Base-by-base conservation (phyloP, 106 monocot genomes). In the Platanthera guangdongensis region DNA sequence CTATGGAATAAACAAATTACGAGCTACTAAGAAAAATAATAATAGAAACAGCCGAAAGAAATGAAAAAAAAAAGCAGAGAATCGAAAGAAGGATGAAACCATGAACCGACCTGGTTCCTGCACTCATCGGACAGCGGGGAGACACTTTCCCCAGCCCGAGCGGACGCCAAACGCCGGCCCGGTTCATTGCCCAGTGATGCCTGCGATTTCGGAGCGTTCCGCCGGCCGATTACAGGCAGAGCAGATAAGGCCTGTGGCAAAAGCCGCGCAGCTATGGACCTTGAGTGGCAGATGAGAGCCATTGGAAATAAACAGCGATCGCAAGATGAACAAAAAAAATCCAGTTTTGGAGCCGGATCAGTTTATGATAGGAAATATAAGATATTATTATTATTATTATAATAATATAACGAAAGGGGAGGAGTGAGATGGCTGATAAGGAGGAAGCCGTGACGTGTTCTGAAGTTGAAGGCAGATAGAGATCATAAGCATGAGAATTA, bases 61-160 rank as follows among this genome's bases (percentile, higher is more conserved):
- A 71, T 15, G 18, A 6, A 4, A 16, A 70, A 16, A 70, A 16
- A 15, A 15, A 45, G 6, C 6, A 70, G 47, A 47, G 1, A 47
- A 45, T 47, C 7, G 13, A 70, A 70, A 16, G 15, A 47, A 47
- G 5, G 4, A 7, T 14, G 48, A 47, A 13, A 4, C 46, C 7
- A 16, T 7, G n/a, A 60, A 71, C n/a, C 70, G 4, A 79, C 73
- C 79, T 73, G 72, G 19, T 73, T 51, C 9, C 47, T 74, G 57
- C 14, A 72, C 16, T 72, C 72, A 25, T 79, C 71, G 7, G 51
- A 64, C 72, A 30, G 62, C 9, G 21, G 32, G 3, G 51, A 46
- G 15, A 30, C 62, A 11, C 73, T 74, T 64, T 80, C 79, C 10
- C 51, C 63, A 16, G 51, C 74, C 51, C 63, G 51, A 62, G 74